Conservation (phyloP, 1,284 basidiomycete genomes). For the Trametes versicolor region DNA sequence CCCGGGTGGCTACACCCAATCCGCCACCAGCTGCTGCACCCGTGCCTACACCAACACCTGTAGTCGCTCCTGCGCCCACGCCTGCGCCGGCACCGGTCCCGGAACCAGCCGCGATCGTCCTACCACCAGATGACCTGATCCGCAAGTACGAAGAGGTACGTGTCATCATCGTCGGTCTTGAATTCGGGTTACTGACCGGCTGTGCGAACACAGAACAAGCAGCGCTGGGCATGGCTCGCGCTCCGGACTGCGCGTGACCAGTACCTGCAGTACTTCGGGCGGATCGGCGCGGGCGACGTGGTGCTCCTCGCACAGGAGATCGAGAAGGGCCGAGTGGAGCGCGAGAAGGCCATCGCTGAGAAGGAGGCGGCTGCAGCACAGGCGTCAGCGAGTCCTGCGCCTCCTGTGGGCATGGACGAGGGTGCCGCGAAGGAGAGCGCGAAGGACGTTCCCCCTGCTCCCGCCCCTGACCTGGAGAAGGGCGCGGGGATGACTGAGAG, state of each 20-base stretch:
- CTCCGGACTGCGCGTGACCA: conserved; percentile 77
- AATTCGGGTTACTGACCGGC: background rate
- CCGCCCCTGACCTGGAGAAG: background rate
- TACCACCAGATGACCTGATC: conserved; percentile 22
- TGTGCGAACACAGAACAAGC: conserved; percentile 63
- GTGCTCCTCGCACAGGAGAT: conserved; percentile 72
- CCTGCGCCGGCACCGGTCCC: conserved; percentile 23
- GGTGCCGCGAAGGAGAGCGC: conserved; percentile 8
- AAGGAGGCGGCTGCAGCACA: conserved; percentile 18
- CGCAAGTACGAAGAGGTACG: conserved; percentile 25
- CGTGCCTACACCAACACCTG: conserved; percentile 18
- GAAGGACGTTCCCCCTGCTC: background rate
- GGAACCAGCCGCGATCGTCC: conserved; percentile 17
- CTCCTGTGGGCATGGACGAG: conserved; percentile 9
- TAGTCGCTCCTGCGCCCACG: conserved; percentile 17
- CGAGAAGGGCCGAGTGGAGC: conserved; percentile 63
- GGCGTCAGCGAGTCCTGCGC: conserved; percentile 27
- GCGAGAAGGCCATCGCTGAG: conserved; percentile 39
- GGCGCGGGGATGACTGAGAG: conserved; percentile 15
- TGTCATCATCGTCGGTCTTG: background rate
- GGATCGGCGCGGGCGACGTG: conserved; percentile 82
- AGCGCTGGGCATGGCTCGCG: conserved; percentile 81
- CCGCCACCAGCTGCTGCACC: conserved; percentile 29
- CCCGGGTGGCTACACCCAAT: conserved; percentile 45
- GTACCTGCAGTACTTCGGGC: conserved; percentile 76